phyloP scores from a whole-genome alignment of 352 stramenopile species.

The Pythium apleroticum region DNA sequence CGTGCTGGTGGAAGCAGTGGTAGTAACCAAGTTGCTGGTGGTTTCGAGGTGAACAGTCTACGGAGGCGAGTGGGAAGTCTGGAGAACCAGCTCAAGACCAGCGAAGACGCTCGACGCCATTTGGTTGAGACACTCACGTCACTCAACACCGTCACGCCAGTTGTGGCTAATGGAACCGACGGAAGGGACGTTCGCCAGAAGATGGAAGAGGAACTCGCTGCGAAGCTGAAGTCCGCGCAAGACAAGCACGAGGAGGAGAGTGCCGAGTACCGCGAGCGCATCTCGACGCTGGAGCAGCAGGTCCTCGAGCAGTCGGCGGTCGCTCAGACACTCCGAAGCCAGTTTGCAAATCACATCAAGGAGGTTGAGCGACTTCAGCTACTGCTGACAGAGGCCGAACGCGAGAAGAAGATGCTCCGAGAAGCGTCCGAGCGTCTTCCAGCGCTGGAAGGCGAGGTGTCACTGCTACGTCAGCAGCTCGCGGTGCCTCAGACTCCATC shows the following conservation, averaged over 20 bases:
- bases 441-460: conserved; percentile 55
- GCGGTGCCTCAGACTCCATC: conserved; percentile 68
- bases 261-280: conserved; percentile 15
- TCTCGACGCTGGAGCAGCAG: conserved; percentile 34
- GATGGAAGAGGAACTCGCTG: conserved; percentile 12
- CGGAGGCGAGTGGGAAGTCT: conserved; percentile 32
- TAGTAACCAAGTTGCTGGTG: not conserved
- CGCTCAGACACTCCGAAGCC: conserved; percentile 28
- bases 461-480: conserved; percentile 39
- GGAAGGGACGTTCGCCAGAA: not conserved
- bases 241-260: conserved; percentile 11
- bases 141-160: conserved; percentile 27
- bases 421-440: conserved; percentile 35
- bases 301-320: conserved; percentile 23
- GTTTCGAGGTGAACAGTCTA: conserved; percentile 15
- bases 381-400: conserved; percentile 26
- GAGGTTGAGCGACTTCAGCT: conserved; percentile 45
- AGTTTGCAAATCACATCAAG: conserved; percentile 26
- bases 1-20: not conserved
- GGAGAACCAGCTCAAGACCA: conserved; percentile 59
- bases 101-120: conserved; percentile 61
- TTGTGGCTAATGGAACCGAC: not conserved
- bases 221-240: conserved; percentile 9
- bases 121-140: conserved; percentile 57
- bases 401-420: conserved; percentile 33